Base-by-base conservation (phyloP, 441 rosid genomes). In the Euphorbia neoarborescens region DNA sequence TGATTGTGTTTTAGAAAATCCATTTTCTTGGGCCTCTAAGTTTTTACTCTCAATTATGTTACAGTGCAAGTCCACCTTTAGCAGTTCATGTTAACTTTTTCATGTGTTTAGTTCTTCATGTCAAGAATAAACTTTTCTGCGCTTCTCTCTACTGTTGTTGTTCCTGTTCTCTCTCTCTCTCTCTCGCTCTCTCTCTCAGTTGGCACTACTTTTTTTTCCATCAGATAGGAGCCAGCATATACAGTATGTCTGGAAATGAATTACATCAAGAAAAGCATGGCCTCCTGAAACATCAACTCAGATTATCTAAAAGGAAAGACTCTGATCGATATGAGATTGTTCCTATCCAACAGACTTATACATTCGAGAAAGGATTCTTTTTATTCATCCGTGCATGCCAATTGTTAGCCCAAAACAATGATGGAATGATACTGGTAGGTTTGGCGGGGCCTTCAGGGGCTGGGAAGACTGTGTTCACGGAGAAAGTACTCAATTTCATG, bases 391-490 rank as follows among this genome's bases (percentile, higher is more conserved):
- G 98, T 6, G 95, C 96, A 13, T 86, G 96, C 81, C 98, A 94
- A 65, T 71, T 92, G 85, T 80, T 92, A 22, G 88, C 91, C 44
- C 93, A 92, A 78, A 89, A 84, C 81, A 92, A 89, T 71, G 90
- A 90, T 62, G 95, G 97, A 77, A 88, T 94, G 6, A 79, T 86
- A 71, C 62, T 92, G 86, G 85, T 92, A 69, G 98, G 98, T 22
- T 75, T 94, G 67, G 99, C 99, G 20, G 99, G 99, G 42, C 98
- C 98, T 76, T 92, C 99, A 75, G 99, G 99, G 71, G 97, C 98
- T 12, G 99, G 98, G 71, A 94, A 94, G 88, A 88, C 97, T 11
- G 83, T 94, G 20, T 88, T 94, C 53, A 87, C 99, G 3, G 98
- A 94, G 78, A 94, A 92, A 91, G 89, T 92, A 37, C 83, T 85